Percentiles rank a stretch among this genome's conserved stretches.
These are phyloP conservation scores for Arabis hirsuta DNA, from an alignment of 345 rosid genomes.

Conservation along the genomic window DNA sequence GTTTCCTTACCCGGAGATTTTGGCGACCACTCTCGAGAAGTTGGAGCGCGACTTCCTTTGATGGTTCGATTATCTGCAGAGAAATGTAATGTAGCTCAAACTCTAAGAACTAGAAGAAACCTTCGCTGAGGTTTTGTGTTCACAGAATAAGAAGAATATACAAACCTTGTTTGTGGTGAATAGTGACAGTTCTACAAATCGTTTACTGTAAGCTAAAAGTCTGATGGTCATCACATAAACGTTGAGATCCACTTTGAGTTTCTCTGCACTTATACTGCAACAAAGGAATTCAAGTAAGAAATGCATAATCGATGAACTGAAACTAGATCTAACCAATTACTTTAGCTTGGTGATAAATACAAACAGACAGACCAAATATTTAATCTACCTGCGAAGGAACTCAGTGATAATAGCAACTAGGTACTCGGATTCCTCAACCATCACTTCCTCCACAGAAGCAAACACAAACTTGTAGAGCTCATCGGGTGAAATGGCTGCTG, in stretches of 20 bases:
- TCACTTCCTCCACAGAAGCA: constrained; percentile 83
- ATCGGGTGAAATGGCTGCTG: constrained; percentile 90
- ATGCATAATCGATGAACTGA: neutral
- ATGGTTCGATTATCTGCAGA: constrained; percentile 85
- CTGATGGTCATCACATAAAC: constrained; percentile 73
- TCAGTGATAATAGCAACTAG: constrained; percentile 79
- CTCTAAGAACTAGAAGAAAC: constrained; percentile 24
- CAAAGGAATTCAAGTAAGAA: constrained; percentile 34
- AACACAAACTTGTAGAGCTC: constrained; percentile 89
- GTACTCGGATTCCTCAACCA: constrained; percentile 88
- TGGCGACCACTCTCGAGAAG: constrained; percentile 82
- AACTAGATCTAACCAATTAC: constrained; percentile 23
- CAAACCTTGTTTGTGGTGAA: constrained; percentile 83
- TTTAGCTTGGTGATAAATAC: constrained; percentile 1
- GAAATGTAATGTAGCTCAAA: constrained; percentile 27
- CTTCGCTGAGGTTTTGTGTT: neutral
- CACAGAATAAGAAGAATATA: constrained; percentile 5
- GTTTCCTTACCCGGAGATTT: constrained; percentile 69
- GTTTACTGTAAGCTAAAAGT: constrained; percentile 68
- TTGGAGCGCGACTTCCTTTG: constrained; percentile 94
- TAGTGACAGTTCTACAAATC: constrained; percentile 74
- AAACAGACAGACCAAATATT: constrained; percentile 5
- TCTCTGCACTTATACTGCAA: constrained; percentile 76
- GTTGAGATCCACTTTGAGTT: constrained; percentile 75
- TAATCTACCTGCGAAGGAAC: constrained; percentile 79